These are phyloP conservation scores for Lachancea kluyveri DNA, from an alignment of 805 yeast species.

Conservation along the genomic window DNA sequence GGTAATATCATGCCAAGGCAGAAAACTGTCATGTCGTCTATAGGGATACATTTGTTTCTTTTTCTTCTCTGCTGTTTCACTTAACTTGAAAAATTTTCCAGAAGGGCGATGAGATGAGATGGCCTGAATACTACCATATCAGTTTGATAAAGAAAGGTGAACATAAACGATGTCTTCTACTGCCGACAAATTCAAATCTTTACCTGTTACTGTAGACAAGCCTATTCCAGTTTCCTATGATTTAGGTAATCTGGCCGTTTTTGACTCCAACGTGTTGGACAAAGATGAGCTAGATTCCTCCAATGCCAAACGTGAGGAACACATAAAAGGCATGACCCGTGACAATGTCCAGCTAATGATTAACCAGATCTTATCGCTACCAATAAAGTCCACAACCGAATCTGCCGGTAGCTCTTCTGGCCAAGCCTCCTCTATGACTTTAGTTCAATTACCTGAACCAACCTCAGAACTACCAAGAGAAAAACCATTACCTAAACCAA, in stretches of 20 bases:
- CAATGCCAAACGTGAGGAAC: constrained; percentile 55
- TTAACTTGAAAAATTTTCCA: no score
- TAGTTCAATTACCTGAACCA: constrained; percentile 82
- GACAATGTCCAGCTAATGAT: constrained; percentile 89
- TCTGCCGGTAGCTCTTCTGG: constrained; percentile 52
- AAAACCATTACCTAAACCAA: constrained; percentile 88
- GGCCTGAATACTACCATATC: background rate
- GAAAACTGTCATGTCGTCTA: no score
- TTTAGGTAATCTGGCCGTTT: constrained; percentile 84
- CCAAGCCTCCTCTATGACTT: constrained; percentile 66
- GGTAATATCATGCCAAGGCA: no score
- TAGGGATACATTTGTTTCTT: no score
- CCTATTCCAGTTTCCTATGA: constrained; percentile 86
- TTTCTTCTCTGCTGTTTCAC: no score
- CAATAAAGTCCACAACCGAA: constrained; percentile 81
- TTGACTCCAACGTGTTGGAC: constrained; percentile 84
- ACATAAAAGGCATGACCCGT: constrained; percentile 63
- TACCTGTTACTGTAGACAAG: constrained; percentile 82
- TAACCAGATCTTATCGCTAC: constrained; percentile 85
- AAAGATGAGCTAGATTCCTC: constrained; percentile 43
- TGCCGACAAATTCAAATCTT: constrained; percentile 17
- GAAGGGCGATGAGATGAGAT: constrained; percentile 8
- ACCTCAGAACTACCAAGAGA: constrained; percentile 84
- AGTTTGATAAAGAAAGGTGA: background rate
- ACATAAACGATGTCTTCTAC: constrained; percentile 2